A percentile compares a stretch with the other conserved stretches of the same genome.
These are phyloP conservation scores for Hymenoscyphus repandus DNA, from an alignment of 2,329 filamentous ascomycete species.

Conservation along the genomic window DNA sequence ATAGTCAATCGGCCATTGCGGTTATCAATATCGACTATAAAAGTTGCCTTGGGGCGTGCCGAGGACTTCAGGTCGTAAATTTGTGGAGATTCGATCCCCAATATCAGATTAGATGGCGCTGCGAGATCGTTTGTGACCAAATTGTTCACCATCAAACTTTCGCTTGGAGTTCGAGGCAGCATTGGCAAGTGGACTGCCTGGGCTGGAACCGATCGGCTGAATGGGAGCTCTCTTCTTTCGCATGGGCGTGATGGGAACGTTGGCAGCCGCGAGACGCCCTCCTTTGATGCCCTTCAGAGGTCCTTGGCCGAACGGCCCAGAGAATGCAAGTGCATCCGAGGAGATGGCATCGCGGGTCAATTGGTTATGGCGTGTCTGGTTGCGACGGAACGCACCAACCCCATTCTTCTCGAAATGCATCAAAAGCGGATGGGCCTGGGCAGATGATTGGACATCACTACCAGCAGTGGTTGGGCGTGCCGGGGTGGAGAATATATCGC, in stretches of 20 bases:
- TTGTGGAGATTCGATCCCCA: neutral
- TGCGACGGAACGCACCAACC: constrained; percentile 71
- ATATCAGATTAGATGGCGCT: constrained; percentile 20
- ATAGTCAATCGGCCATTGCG: constrained; percentile 3
- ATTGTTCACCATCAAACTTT: constrained; percentile 23
- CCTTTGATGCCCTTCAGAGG: constrained; percentile 59
- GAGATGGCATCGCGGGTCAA: constrained; percentile 52
- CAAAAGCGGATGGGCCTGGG: constrained; percentile 48
- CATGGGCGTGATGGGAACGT: constrained; percentile 62
- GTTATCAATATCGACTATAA: neutral
- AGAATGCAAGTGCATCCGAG: constrained; percentile 57
- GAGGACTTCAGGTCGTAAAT: neutral
- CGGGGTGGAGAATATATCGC: constrained; percentile 46
- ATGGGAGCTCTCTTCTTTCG: constrained; percentile 38
- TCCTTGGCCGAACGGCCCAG: constrained; percentile 54
- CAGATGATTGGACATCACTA: constrained; percentile 34
- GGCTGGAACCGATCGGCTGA: constrained; percentile 16
- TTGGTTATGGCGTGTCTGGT: constrained; percentile 50
- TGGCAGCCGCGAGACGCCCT: constrained; percentile 60
- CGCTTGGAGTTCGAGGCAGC: constrained; percentile 22
- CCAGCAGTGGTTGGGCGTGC: constrained; percentile 43
- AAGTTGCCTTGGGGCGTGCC: neutral
- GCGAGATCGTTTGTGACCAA: constrained; percentile 25
- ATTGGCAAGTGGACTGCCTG: constrained; percentile 24
- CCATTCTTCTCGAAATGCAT: constrained; percentile 62